Base-by-base conservation (phyloP, 306 rosid genomes). In the Medicago lupulina region DNA sequence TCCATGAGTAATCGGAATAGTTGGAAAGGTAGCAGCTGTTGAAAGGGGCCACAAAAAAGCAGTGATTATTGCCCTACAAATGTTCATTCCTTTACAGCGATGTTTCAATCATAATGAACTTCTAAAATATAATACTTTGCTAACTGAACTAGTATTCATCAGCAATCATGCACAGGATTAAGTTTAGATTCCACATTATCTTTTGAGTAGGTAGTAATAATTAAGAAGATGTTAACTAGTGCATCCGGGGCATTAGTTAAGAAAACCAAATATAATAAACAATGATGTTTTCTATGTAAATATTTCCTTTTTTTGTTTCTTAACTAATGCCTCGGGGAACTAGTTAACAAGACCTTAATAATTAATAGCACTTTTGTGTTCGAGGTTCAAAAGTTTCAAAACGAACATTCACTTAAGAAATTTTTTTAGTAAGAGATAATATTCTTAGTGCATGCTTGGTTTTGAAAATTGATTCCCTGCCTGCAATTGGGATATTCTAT, bases 31-130 rank as follows among this genome's bases (percentile, higher is more conserved):
- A 17, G 83, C 1, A 83, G 80, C 79, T 78, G 79, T 67, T 63
- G 76, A 71, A 81, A 74, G 79, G 83, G 86, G 58, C 85, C 89
- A 79, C 83, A 83, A 44, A 75, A 77, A 77, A 77, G 75, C 34
- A 21, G 57, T 14, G 55, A 65, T 6, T 54, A 65, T 7, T 46
- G 43, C 28, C 41, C 49, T 61, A 70, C 31, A 57, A 72, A 44
- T 76, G 78, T 46, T 47, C 13, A 31, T 46, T 79, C 80, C 93
- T 91, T 91, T 91, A 87, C 92, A 91, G 88, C 90, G 77, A 82
- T 83, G 93, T 82, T 80, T 78, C 83, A 85, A 85, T 77, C 50
- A 85, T 80, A 78, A 75, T 70, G 34, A 70, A 53, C 55, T 64
- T 73, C 54, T 69, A 71, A 68, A 61, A 31, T 70, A 62, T 39